A percentile compares a stretch with the other conserved stretches of the same genome.
phyloP scores from a whole-genome alignment of 1,139 yeast genomes.

The Arxiozyma heterogenica region DNA sequence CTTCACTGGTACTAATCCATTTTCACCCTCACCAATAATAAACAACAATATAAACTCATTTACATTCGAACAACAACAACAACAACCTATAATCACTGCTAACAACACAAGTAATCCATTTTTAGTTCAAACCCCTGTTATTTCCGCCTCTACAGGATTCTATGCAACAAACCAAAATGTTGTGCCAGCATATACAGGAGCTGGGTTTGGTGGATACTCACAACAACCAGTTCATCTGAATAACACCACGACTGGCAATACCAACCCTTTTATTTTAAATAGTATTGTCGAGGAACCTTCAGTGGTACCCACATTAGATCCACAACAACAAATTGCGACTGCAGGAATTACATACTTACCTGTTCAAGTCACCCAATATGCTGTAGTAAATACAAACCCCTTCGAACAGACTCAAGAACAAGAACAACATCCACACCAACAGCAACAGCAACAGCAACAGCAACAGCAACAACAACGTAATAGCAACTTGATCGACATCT shows the following conservation, averaged over 20 bases:
- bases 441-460: background rate
- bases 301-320: conserved; percentile 3
- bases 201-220: conserved; percentile 48
- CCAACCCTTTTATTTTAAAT: conserved; percentile 26
- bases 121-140: conserved; percentile 5
- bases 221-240: background rate
- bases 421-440: conserved; percentile 5
- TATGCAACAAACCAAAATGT: conserved; percentile 14
- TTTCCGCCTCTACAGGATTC: conserved; percentile 10
- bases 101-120: conserved; percentile 7
- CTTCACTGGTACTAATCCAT: conserved; percentile 21
- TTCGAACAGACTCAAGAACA: conserved; percentile 7
- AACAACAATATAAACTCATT: conserved; percentile 8
- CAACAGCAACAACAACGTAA: background rate
- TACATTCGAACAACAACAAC: conserved; percentile 11
- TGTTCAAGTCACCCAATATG: conserved; percentile 6
- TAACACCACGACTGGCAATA: conserved; percentile 4
- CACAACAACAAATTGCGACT: background rate
- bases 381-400: conserved; percentile 8
- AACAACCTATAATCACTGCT: conserved; percentile 19
- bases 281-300: conserved; percentile 6
- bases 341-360: conserved; percentile 7
- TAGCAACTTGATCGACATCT: conserved; percentile 6
- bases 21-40: conserved; percentile 15
- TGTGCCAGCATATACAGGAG: conserved; percentile 41